phyloP scores from a whole-genome alignment of 176 grass and related monocot genomes.

The Luzula sylvatica region DNA sequence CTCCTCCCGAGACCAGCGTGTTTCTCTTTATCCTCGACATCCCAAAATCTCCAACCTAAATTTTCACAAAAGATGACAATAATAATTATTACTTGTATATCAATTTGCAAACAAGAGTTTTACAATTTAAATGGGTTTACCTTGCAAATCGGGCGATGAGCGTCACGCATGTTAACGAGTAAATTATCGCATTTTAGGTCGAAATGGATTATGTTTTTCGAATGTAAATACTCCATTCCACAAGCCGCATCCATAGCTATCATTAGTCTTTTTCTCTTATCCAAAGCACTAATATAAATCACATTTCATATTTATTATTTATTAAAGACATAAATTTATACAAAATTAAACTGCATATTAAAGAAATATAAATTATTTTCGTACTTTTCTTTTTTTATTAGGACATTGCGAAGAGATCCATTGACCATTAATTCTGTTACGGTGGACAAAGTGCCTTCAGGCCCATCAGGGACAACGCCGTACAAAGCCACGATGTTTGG shows the following conservation, averaged over 20 bases:
- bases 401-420: slow-evolving; percentile 89
- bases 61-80: not conserved
- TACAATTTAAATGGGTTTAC: slow-evolving; percentile 17
- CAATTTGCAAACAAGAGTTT: too few relatives aligned
- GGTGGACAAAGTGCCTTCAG: slow-evolving; percentile 83
- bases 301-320: too few relatives aligned
- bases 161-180: slow-evolving; percentile 86
- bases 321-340: slow-evolving; percentile 13
- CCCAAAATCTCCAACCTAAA: slow-evolving; percentile 97
- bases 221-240: slow-evolving; percentile 96
- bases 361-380: not conserved
- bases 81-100: not conserved
- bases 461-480: slow-evolving; percentile 94
- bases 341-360: not conserved
- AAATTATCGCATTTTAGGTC: slow-evolving; percentile 97
- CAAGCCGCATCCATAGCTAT: slow-evolving; percentile 99
- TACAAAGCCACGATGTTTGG: slow-evolving; percentile 97
- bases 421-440: slow-evolving; percentile 95
- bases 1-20: slow-evolving; percentile 94
- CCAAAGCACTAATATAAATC: slow-evolving; percentile 52
- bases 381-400: slow-evolving; percentile 79
- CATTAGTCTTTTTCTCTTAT: slow-evolving; percentile 75
- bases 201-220: slow-evolving; percentile 98
- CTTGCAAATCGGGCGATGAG: slow-evolving; percentile 98
- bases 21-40: slow-evolving; percentile 98